A percentile compares a stretch with the other conserved stretches of the same genome.
phyloP scores from a whole-genome alignment of 2,329 filamentous ascomycete genomes.

The Zymoseptoria pseudotritici region DNA sequence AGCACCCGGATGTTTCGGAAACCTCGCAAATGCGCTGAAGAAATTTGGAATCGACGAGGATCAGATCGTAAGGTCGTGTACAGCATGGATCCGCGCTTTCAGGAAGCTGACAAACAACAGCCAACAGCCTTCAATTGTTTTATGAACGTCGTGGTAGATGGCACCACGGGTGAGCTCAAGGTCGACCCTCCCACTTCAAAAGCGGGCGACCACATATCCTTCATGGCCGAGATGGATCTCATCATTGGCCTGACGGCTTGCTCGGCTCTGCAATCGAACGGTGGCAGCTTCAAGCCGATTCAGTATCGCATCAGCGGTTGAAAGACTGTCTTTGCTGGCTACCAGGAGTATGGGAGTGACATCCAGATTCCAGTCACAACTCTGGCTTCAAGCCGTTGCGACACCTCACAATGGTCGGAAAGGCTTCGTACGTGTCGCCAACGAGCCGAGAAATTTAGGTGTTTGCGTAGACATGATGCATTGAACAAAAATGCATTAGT shows the following conservation, averaged over 20 bases:
- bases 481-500: not conserved
- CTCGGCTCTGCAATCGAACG: slow-evolving; percentile 19
- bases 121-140: slow-evolving; percentile 24
- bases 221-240: slow-evolving; percentile 24
- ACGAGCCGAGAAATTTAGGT: not conserved
- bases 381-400: too few relatives aligned
- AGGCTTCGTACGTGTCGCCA: too few relatives aligned
- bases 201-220: slow-evolving; percentile 21
- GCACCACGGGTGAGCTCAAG: slow-evolving; percentile 16
- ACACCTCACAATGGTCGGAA: too few relatives aligned
- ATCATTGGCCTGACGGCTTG: slow-evolving; percentile 22
- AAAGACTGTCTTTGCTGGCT: not conserved
- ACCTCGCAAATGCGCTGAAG: slow-evolving; percentile 15
- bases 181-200: slow-evolving; percentile 21
- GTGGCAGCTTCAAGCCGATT: slow-evolving; percentile 19
- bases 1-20: slow-evolving; percentile 23
- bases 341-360: not conserved
- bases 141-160: slow-evolving; percentile 24
- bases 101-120: not conserved
- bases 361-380: not conserved
- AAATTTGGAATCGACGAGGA: slow-evolving; percentile 12
- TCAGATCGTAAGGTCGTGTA: not conserved
- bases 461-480: not conserved
- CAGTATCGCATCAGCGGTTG: slow-evolving; percentile 5
- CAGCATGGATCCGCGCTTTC: too few relatives aligned